A percentile compares a stretch with the other conserved stretches of the same genome.
Conservation (phyloP, 129 eudicot species). For the Dittrichia graveolens region DNA sequence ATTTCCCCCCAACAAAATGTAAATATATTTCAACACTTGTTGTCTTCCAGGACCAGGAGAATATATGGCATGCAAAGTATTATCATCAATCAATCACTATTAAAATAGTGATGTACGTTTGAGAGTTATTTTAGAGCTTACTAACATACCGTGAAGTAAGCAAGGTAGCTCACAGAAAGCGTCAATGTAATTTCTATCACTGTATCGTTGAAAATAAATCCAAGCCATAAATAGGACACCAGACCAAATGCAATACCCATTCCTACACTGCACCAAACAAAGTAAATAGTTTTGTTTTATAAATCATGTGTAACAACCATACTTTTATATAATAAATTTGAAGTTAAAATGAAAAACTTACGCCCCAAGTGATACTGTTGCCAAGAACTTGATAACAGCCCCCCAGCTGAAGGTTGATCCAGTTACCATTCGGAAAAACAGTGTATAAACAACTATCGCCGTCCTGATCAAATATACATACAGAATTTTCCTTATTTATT, state of each 20-base stretch:
- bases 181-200: constrained; percentile 88
- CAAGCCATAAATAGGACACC: constrained; percentile 88
- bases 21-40: too few relatives aligned
- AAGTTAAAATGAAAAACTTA: constrained; percentile 45
- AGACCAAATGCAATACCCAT: constrained; percentile 89
- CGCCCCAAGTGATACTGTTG: constrained; percentile 91
- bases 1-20: not conserved
- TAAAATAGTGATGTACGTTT: too few relatives aligned
- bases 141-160: constrained; percentile 71
- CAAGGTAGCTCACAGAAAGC: constrained; percentile 92
- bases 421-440: constrained; percentile 73
- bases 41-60: too few relatives aligned
- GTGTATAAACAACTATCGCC: constrained; percentile 86
- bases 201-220: constrained; percentile 84
- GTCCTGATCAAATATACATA: constrained; percentile 51
- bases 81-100: not conserved
- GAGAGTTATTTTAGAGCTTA: constrained; percentile 14
- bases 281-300: constrained; percentile 18
- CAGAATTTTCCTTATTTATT: not conserved
- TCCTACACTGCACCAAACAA: constrained; percentile 60
- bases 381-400: constrained; percentile 58
- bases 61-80: too few relatives aligned
- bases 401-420: constrained; percentile 76
- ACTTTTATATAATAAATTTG: not conserved
- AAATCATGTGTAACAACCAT: not conserved